Base-by-base conservation (phyloP, 225 moss, liverwort and hornwort genomes). In the Physcomitrium patens region DNA sequence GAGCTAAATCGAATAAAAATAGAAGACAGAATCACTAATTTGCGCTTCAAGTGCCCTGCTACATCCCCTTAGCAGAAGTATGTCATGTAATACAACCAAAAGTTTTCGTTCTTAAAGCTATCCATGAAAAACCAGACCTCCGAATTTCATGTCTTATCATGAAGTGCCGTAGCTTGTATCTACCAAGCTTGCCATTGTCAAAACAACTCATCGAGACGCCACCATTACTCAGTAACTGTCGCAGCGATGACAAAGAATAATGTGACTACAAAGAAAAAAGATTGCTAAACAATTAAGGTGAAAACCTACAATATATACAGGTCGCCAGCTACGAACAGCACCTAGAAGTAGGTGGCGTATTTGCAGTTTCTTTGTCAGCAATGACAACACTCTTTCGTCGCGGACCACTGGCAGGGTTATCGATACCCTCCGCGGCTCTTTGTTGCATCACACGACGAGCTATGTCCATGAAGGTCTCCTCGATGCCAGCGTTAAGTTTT, bases 401-500 rank as follows among this genome's bases (percentile, higher is more conserved):
- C 45, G 81, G 62, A n/a, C 80, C 85, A 58, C 70, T 80, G 55
- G 81, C 75, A 61, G 76, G 44, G 47, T 57, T 81, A 48, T 71
- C 83, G 53, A 59, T 54, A 46, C 76, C 83, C 47, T 84, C 90
- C 22, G 43, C 65, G 48, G 75, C 83, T 60, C 84, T 80, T 62
- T 89, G 86, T 76, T 92, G 85, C 68, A 90, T 67, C n/a, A 94
- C 87, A 89, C 91, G 83, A 63, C 72, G 84, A 54, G 93, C 86
- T 18, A 91, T 86, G 73, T 97, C 91, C 76, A 89, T 47, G 19
- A 97, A 97, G 5, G 76, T 84, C 19, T 97, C 90, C 71, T 94
- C 94, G 59, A 97, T 94, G 28, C 97, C 97, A 51, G 81, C 82
- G 59, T 94, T 93, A 2, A 87, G 77, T 70, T 97, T 97, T 16